A percentile compares a stretch with the other conserved stretches of the same genome.
phyloP scores from a whole-genome alignment of 192 early-diverging fungal species.

The Coemansia sp. region DNA sequence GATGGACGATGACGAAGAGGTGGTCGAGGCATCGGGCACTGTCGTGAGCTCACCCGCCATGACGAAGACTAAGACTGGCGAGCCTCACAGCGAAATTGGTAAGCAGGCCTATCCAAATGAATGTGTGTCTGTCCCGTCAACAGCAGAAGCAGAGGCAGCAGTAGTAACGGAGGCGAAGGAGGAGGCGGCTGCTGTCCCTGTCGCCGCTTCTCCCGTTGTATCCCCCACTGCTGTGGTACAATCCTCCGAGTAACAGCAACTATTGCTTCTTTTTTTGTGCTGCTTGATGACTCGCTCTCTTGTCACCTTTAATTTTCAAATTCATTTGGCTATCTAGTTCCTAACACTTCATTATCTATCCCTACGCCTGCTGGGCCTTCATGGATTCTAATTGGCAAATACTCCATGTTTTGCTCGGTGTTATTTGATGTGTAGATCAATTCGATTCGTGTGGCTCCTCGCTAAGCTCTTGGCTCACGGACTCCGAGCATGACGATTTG shows the following conservation, averaged over 20 bases:
- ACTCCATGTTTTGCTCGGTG: background rate
- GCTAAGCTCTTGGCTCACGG: slow-evolving; percentile 34
- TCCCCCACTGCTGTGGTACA: background rate
- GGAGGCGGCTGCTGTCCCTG: background rate
- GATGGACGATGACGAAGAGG: background rate
- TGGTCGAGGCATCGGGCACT: slow-evolving; percentile 5
- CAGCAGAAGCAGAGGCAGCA: background rate
- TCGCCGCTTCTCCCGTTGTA: background rate
- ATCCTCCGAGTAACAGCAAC: background rate
- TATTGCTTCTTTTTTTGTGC: background rate
- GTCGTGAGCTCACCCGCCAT: background rate
- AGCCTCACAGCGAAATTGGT: slow-evolving; percentile 1
- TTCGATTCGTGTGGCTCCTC: slow-evolving; percentile 32
- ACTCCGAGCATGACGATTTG: slow-evolving; percentile 10
- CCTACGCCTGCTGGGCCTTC: background rate
- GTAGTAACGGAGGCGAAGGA: background rate
- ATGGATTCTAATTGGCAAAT: background rate
- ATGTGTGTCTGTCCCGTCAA: background rate
- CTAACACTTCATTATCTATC: background rate
- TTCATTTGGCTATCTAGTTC: background rate
- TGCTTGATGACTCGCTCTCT: slow-evolving; percentile 4
- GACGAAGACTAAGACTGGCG: background rate
- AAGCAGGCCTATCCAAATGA: slow-evolving; percentile 12
- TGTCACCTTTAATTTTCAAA: background rate
- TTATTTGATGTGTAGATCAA: slow-evolving; percentile 13